Conservation (phyloP, 192 early-diverging fungal species). For the Coemansia sp. region DNA sequence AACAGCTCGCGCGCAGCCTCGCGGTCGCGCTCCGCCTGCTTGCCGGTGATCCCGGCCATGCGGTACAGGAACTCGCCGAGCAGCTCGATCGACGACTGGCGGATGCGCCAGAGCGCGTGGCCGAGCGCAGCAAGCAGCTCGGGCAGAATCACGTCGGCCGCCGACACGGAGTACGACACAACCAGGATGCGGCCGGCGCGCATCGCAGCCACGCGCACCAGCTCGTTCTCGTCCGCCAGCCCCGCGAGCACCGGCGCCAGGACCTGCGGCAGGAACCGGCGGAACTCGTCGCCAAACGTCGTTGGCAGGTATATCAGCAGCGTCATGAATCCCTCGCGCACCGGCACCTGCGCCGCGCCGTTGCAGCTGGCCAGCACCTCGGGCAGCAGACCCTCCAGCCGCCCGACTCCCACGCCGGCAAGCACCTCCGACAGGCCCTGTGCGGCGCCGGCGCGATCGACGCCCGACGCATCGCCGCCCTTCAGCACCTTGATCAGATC, state of each 20-base stretch:
- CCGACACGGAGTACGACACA: conserved; percentile 81
- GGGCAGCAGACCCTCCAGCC: conserved; percentile 85
- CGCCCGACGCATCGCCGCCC: conserved; percentile 80
- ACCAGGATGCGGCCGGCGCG: conserved; percentile 94
- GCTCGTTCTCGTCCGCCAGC: conserved; percentile 94
- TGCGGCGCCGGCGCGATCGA: conserved; percentile 94
- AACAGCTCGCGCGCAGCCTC: conserved; percentile 47
- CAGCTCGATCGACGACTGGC: conserved; percentile 89
- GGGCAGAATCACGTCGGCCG: conserved; percentile 87
- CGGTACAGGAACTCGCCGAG: conserved; percentile 93
- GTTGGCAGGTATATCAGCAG: conserved; percentile 94
- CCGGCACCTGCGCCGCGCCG: conserved; percentile 66
- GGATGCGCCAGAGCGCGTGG: conserved; percentile 94
- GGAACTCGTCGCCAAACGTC: conserved; percentile 91
- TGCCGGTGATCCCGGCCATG: conserved; percentile 81
- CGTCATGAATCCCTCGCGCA: conserved; percentile 96
- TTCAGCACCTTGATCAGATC: conserved; percentile 88
- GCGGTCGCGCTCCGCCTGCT: conserved; percentile 56
- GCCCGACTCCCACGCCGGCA: conserved; percentile 80
- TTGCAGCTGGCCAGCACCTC: conserved; percentile 81
- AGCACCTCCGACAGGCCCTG: conserved; percentile 96
- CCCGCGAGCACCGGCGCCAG: conserved; percentile 88
- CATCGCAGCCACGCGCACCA: conserved; percentile 88
- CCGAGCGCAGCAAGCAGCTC: conserved; percentile 88
- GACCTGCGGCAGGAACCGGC: conserved; percentile 83